A percentile compares a stretch with the other conserved stretches of the same genome.
Conservation (phyloP, 257 asterid genomes). For the Solanum piurae region DNA sequence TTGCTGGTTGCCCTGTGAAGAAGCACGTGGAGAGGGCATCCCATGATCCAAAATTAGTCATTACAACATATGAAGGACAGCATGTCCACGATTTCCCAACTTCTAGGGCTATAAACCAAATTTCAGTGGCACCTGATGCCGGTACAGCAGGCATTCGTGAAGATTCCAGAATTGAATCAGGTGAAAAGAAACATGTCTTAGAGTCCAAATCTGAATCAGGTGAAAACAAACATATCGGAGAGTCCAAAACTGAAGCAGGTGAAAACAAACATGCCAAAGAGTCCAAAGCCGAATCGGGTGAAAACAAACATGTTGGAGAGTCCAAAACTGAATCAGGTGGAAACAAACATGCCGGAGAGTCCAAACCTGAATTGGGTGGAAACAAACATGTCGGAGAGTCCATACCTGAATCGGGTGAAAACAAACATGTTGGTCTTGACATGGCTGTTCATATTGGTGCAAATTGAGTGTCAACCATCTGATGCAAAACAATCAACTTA, state of each 20-base stretch:
- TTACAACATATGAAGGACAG: conserved; percentile 80
- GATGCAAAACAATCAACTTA: background rate
- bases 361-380: background rate
- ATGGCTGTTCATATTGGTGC: conserved; percentile 54
- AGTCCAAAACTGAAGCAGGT: background rate
- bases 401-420: conserved; percentile 12
- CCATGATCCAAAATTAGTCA: conserved; percentile 60
- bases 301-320: background rate
- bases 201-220: conserved; percentile 24
- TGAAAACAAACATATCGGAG: background rate
- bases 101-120: conserved; percentile 33
- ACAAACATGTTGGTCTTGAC: conserved; percentile 31
- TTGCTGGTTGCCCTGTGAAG: conserved; percentile 75
- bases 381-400: background rate
- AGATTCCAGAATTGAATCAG: conserved; percentile 9
- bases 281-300: conserved; percentile 21
- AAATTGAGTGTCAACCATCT: conserved; percentile 21
- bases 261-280: background rate
- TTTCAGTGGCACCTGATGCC: conserved; percentile 18
- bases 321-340: background rate
- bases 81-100: conserved; percentile 56
- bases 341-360: background rate
- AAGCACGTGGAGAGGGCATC: conserved; percentile 91
- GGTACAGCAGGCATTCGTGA: conserved; percentile 15
- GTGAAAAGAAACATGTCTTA: background rate